Evolutionary conservation across 2,329 filamentous ascomycete species (phyloP), one percentile per base, ranked within the genome.

Genomic region (Hymenoscyphus scutula): DNA sequence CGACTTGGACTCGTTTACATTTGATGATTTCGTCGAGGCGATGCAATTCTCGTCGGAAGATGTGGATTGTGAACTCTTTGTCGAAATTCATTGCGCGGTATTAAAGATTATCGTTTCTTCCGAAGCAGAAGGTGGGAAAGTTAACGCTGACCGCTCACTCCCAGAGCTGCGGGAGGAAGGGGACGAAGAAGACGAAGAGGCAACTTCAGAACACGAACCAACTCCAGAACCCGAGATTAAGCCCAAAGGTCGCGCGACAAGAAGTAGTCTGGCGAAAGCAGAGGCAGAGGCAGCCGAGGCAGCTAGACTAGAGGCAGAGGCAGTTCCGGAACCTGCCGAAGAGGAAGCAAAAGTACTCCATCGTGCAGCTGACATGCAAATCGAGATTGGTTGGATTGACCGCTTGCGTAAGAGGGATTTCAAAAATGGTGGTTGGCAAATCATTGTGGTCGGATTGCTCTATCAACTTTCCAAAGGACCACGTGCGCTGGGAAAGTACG

Each of bases 1-100:
- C 73, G 86, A 91, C 72, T 82, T 99, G 29, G 95, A 99, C 75
- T 98, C 94, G 0, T 99, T 99, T 73, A 98, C 94, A 0, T 96
- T 98, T 71, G 95, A 99, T 74, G 95, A 99, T 75, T 98, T 93
- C 71, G 82, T 97, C 4, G 90, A 98, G 74, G 89, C 93, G 0
- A 87, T 99, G 81, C 84, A 88, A 56, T 89, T 93, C 62, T 84
- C 89, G 0, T 92, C 87, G 0, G 84, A 88, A 37, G 86, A 91
- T 25, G 79, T 86, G 0, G 88, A 89, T 7, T 95, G 95, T 59
- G 89, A 97, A 73, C 80, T 99, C 0, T 88, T 97, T 68, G 88
- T 91, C 57, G 95, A 99, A 75, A 85, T 95, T 5, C 94, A 98
- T 75, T 99, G 95, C 74, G 88, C 94, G 0, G 86, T 97, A 2